Evolutionary conservation across 176 grass and related monocot species (phyloP).

Genomic region (Coix lacrymajobi): DNA sequence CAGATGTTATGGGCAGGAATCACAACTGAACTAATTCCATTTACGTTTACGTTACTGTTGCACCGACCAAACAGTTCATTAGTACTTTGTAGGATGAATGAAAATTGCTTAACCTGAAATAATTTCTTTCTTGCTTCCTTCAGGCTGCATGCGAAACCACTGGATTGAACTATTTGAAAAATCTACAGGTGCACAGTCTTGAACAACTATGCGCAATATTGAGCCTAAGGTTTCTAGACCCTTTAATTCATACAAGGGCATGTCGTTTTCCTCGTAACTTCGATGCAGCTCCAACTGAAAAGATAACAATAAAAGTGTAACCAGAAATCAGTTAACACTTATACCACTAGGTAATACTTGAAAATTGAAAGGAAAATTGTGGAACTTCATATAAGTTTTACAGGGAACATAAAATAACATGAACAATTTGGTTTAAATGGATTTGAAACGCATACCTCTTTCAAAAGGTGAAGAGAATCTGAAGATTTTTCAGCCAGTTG

Average conservation of each 20-base stretch:
- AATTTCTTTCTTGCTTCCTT: slow-evolving; percentile 58
- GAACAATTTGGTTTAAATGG: not conserved
- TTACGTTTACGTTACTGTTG: too few relatives aligned
- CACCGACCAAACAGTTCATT: too few relatives aligned
- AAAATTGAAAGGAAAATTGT: not conserved
- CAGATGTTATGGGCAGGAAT: too few relatives aligned
- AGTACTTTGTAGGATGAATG: not conserved
- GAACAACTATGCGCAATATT: slow-evolving; percentile 37
- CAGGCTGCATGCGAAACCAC: slow-evolving; percentile 60
- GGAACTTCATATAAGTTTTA: not conserved
- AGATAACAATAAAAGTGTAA: slow-evolving; percentile 9
- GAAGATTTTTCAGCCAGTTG: slow-evolving; percentile 55
- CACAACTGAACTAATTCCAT: too few relatives aligned
- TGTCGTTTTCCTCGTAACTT: slow-evolving; percentile 23
- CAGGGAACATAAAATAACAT: not conserved
- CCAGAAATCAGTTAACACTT: not conserved
- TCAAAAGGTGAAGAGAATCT: slow-evolving; percentile 51
- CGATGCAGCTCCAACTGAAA: slow-evolving; percentile 40
- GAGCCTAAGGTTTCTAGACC: slow-evolving; percentile 77
- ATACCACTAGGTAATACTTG: not conserved
- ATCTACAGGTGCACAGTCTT: slow-evolving; percentile 14
- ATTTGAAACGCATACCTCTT: slow-evolving; percentile 42
- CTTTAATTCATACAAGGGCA: slow-evolving; percentile 39
- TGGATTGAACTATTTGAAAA: slow-evolving; percentile 50
- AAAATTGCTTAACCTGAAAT: slow-evolving; percentile 59